Evolutionary conservation across 2,329 filamentous ascomycete species (phyloP).

Genomic region (Phoma sp.): DNA sequence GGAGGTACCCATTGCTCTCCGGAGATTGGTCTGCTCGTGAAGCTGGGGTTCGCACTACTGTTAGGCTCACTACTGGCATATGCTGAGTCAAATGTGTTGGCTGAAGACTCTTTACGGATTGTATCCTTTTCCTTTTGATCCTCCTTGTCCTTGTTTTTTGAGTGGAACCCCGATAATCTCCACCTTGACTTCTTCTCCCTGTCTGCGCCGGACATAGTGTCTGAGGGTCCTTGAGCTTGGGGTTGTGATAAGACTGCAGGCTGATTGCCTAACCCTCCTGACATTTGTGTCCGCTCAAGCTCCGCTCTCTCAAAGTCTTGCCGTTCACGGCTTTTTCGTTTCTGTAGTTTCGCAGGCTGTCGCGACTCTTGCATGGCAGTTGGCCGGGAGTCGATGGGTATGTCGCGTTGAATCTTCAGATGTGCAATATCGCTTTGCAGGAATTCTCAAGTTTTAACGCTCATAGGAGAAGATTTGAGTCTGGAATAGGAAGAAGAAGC

Average conservation of each 20-base stretch:
- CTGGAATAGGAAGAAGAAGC: conserved; percentile 5
- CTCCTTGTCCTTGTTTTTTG: conserved; percentile 42
- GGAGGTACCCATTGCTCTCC: conserved; percentile 36
- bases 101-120: conserved; percentile 21
- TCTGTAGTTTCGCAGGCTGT: conserved; percentile 41
- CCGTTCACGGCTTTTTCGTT: conserved; percentile 41
- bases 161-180: conserved; percentile 47
- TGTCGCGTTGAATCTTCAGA: background rate
- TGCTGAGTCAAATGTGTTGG: conserved; percentile 40
- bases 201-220: conserved; percentile 29
- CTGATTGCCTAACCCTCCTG: conserved; percentile 26
- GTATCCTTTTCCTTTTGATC: conserved; percentile 22
- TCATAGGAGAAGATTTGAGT: background rate
- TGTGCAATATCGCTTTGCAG: background rate
- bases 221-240: conserved; percentile 23
- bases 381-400: background rate
- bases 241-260: conserved; percentile 29
- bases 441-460: background rate
- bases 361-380: conserved; percentile 32
- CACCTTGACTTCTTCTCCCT: conserved; percentile 49
- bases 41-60: conserved; percentile 42
- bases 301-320: conserved; percentile 28
- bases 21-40: conserved; percentile 38
- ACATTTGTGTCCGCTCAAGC: conserved; percentile 23
- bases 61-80: conserved; percentile 45